A percentile compares a stretch with the other conserved stretches of the same genome.
Conservation (phyloP, 2,329 filamentous ascomycete species). For the Parascedosporium putredinis region DNA sequence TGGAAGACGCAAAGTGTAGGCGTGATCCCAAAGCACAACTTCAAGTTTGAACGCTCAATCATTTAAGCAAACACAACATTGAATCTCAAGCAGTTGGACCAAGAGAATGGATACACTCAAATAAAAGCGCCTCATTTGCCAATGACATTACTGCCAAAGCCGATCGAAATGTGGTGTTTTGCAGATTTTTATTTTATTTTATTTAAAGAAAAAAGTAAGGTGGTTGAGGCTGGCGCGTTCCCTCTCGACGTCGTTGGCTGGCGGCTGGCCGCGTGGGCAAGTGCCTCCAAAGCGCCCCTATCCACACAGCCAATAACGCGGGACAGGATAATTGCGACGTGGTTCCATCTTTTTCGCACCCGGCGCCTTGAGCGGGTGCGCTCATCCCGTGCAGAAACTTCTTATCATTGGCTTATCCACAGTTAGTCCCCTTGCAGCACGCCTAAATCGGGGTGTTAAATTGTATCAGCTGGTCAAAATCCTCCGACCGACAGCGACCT, state of each 20-base stretch:
- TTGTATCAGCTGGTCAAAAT: background rate
- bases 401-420: background rate
- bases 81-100: no score
- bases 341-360: background rate
- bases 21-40: no score
- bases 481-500: background rate
- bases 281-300: background rate
- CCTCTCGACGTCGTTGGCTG: background rate
- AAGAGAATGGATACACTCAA: no score
- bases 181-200: no score
- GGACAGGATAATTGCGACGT: background rate
- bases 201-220: no score
- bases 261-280: no score
- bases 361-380: background rate
- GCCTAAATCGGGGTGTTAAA: background rate
- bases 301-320: constrained; percentile 3
- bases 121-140: no score
- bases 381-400: background rate
- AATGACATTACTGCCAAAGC: background rate
- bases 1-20: no score
- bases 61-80: no score
- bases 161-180: no score
- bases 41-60: no score
- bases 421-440: background rate
- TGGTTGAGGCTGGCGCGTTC: background rate